Percentiles rank a stretch among this genome's conserved stretches.
phyloP scores from a whole-genome alignment of 2,329 filamentous ascomycete genomes.

The Trichoderma breve region DNA sequence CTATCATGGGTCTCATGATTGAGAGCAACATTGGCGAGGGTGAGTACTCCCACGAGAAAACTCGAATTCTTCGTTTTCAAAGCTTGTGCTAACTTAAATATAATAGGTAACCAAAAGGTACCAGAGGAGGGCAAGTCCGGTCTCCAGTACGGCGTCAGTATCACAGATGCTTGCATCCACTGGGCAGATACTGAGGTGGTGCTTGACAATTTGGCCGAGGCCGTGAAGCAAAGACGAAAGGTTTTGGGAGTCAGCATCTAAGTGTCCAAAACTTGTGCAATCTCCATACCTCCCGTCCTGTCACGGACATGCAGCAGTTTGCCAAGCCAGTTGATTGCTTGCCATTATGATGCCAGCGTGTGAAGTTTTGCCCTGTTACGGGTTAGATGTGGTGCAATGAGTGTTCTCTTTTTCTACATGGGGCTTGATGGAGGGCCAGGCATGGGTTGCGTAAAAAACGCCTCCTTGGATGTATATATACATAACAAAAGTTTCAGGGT shows the following conservation, averaged over 20 bases:
- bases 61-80: neutral
- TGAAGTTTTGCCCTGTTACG: neutral
- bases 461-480: neutral
- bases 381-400: neutral
- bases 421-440: neutral
- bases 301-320: neutral
- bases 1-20: conserved; percentile 97
- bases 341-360: neutral
- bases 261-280: neutral
- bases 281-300: neutral
- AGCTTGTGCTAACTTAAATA: conserved; percentile 29
- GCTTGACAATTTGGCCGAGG: conserved; percentile 73
- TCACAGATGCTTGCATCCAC: conserved; percentile 94
- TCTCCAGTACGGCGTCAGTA: conserved; percentile 90
- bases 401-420: neutral
- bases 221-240: conserved; percentile 71
- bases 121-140: conserved; percentile 80
- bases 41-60: conserved; percentile 32
- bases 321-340: neutral
- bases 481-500: conserved; percentile 1
- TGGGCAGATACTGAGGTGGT: conserved; percentile 87
- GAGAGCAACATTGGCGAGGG: conserved; percentile 96
- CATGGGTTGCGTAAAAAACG: neutral
- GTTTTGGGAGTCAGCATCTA: conserved; percentile 24
- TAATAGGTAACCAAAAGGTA: conserved; percentile 79